Conservation (phyloP, 257 asterid genomes). For the Craterostigma plantagineum region DNA sequence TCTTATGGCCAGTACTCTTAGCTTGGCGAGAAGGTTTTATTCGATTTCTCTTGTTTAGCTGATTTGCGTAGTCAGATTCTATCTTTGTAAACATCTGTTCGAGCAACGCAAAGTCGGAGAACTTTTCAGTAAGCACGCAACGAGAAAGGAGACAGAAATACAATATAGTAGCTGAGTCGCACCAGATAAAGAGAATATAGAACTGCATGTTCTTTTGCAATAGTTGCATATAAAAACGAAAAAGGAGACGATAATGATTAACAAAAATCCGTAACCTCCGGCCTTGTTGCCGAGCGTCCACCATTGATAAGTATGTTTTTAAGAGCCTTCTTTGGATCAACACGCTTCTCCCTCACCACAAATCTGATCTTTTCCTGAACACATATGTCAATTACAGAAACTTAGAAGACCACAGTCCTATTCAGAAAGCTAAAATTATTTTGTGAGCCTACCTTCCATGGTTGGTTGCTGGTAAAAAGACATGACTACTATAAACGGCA, state of each 20-base stretch:
- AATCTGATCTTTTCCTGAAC: constrained; percentile 36
- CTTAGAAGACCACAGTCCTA: no score
- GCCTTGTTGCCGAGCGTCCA: constrained; percentile 22
- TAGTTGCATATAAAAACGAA: neutral
- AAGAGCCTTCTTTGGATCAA: constrained; percentile 52
- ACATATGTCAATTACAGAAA: no score
- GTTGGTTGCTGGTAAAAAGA: no score
- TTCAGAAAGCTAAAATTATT: no score
- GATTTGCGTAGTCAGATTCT: constrained; percentile 26
- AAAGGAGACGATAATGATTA: neutral
- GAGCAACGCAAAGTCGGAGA: constrained; percentile 1
- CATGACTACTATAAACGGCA: no score
- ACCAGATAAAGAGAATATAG: no score
- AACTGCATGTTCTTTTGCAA: no score
- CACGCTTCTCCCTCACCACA: constrained; percentile 46
- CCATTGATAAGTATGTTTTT: constrained; percentile 30
- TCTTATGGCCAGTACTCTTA: constrained; percentile 24
- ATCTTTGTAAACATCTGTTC: constrained; percentile 20
- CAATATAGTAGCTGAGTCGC: no score
- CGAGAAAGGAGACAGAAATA: neutral
- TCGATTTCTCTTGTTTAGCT: constrained; percentile 27
- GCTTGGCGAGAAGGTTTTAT: constrained; percentile 33
- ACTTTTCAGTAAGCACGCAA: no score
- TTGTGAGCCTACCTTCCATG: no score
- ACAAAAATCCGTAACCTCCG: constrained; percentile 29